Conservation (phyloP, 345 rosid species). For the Citrus australasica region DNA sequence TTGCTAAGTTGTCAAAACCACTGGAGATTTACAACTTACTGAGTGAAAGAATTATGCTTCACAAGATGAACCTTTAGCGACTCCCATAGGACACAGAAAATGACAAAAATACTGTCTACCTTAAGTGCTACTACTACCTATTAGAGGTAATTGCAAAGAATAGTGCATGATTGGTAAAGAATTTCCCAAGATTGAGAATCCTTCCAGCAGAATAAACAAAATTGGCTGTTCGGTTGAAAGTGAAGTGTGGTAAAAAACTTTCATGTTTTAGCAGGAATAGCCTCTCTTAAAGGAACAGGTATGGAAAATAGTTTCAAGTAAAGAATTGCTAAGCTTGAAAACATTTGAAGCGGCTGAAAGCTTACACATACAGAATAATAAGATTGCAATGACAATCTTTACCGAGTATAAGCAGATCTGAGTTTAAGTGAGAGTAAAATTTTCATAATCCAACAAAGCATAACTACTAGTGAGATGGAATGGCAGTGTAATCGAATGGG, state of each 20-base stretch:
- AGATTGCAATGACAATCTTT: not conserved
- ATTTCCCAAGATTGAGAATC: not conserved
- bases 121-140: not conserved
- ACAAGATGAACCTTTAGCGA: not conserved
- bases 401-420: not conserved
- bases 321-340: not conserved
- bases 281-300: not conserved
- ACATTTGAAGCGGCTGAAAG: not conserved
- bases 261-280: too few relatives aligned
- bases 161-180: not conserved
- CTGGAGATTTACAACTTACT: not conserved
- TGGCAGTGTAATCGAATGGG: not conserved
- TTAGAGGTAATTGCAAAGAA: not conserved
- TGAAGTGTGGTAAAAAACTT: not conserved
- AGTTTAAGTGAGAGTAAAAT: not conserved
- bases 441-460: too few relatives aligned
- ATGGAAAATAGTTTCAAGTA: not conserved
- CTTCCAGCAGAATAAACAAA: not conserved
- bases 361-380: not conserved
- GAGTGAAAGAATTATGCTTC: not conserved
- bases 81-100: not conserved
- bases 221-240: not conserved
- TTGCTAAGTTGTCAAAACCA: not conserved
- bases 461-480: not conserved
- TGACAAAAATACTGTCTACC: not conserved